A percentile compares a stretch with the other conserved stretches of the same genome.
These are phyloP conservation scores for Aspergillus sclerotioniger DNA, from an alignment of 495 filamentous ascomycete genomes.

Conservation along the genomic window DNA sequence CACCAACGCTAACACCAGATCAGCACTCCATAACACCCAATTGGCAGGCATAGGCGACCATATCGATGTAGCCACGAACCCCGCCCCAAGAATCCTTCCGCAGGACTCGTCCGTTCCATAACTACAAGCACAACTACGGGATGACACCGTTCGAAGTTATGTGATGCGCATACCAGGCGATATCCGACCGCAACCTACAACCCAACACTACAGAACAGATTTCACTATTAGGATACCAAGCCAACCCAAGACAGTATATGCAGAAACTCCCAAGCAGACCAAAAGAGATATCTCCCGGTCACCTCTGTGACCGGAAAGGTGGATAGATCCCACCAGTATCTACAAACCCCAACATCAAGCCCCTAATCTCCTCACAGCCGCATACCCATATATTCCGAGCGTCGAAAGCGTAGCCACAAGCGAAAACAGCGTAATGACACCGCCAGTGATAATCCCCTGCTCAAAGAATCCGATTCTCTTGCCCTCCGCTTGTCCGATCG, in stretches of 20 bases:
- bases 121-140: slow-evolving; percentile 51
- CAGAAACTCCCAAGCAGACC: no score
- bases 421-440: slow-evolving; percentile 26
- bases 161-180: no score
- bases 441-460: slow-evolving; percentile 47
- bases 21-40: slow-evolving; percentile 49
- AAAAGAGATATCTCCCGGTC: no score
- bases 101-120: slow-evolving; percentile 53
- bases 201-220: no score
- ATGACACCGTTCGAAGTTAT: no score
- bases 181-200: no score
- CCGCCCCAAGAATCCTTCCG: slow-evolving; percentile 48
- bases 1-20: not conserved
- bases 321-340: not conserved
- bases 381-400: slow-evolving; percentile 31
- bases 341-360: not conserved
- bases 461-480: slow-evolving; percentile 51
- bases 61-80: slow-evolving; percentile 54
- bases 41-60: slow-evolving; percentile 47
- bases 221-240: no score
- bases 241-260: no score
- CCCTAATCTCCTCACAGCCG: slow-evolving; percentile 17
- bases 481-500: slow-evolving; percentile 35
- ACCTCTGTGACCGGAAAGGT: no score
- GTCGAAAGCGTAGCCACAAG: slow-evolving; percentile 25